Conservation (phyloP, 192 early-diverging fungal species). For the Obelidium mucronatum region DNA sequence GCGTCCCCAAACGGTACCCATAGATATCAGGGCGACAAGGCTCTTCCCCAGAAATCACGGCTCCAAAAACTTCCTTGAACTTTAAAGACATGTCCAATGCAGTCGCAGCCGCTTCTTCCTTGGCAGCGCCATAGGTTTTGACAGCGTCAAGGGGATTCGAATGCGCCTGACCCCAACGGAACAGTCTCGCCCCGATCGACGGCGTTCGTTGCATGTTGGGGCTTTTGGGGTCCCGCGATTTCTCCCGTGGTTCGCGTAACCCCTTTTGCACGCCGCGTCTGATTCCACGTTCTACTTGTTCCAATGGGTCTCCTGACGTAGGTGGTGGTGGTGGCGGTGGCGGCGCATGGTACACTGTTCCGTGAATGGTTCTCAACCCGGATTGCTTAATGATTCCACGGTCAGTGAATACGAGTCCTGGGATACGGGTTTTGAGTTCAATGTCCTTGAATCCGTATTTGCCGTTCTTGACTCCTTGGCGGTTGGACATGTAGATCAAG, state of each 20-base stretch:
- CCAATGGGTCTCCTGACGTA: neutral
- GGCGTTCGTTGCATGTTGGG: neutral
- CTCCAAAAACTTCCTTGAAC: neutral
- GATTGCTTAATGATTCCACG: constrained; percentile 33
- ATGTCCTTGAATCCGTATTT: neutral
- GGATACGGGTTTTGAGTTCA: constrained; percentile 9
- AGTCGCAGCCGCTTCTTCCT: constrained; percentile 6
- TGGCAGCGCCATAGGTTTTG: neutral
- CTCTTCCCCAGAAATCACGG: constrained; percentile 1
- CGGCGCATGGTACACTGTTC: constrained; percentile 14
- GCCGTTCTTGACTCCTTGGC: constrained; percentile 10
- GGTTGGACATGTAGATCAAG: constrained; percentile 28
- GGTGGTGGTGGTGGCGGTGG: constrained; percentile 20
- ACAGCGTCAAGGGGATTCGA: constrained; percentile 2
- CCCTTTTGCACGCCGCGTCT: neutral
- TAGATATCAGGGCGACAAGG: constrained; percentile 16
- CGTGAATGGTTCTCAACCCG: constrained; percentile 10
- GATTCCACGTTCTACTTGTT: neutral
- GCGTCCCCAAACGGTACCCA: constrained; percentile 30
- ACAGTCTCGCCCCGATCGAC: constrained; percentile 6
- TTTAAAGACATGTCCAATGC: constrained; percentile 5
- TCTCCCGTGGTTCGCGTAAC: neutral
- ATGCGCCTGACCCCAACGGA: neutral
- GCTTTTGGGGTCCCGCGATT: neutral
- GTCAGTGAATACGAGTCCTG: constrained; percentile 22